phyloP scores from a whole-genome alignment of 495 filamentous ascomycete species.

The Trichoderma erinaceum region DNA sequence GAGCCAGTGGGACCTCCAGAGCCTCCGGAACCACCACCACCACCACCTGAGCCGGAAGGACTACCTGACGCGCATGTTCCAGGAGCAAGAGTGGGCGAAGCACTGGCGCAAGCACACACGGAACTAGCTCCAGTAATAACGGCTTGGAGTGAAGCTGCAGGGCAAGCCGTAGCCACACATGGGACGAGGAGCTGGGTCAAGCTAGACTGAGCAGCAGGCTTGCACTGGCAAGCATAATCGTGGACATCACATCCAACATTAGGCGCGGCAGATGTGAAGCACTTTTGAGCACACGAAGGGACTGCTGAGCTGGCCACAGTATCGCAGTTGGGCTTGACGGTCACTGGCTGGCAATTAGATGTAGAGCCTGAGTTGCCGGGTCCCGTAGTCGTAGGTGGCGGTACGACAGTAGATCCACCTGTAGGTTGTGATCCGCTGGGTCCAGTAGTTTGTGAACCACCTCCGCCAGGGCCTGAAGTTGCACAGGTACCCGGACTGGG shows the following conservation, averaged over 20 bases:
- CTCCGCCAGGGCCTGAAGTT: not conserved
- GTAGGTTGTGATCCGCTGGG: not conserved
- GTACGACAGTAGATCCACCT: not conserved
- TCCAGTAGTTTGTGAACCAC: not conserved
- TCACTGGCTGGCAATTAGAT: not conserved
- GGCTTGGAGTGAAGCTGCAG: slow-evolving; percentile 19
- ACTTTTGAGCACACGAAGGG: slow-evolving; percentile 21
- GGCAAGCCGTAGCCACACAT: slow-evolving; percentile 21
- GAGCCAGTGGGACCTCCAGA: not conserved
- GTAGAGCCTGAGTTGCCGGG: not conserved
- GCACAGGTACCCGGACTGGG: not conserved
- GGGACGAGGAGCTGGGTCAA: slow-evolving; percentile 20
- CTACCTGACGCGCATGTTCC: not conserved
- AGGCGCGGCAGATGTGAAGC: slow-evolving; percentile 19
- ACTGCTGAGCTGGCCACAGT: slow-evolving; percentile 18
- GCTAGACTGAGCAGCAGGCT: slow-evolving; percentile 17
- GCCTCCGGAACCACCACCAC: not conserved
- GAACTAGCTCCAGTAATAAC: slow-evolving; percentile 21
- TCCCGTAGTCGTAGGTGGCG: not conserved
- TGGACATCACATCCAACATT: slow-evolving; percentile 17
- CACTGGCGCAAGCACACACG: not conserved
- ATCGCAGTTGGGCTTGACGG: slow-evolving; percentile 12
- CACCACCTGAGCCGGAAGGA: not conserved
- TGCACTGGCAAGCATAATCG: slow-evolving; percentile 21
- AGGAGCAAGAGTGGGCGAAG: not conserved